Evolutionary conservation across 495 filamentous ascomycete genomes (phyloP).

Genomic region (Rostrohypoxylon terebratum): DNA sequence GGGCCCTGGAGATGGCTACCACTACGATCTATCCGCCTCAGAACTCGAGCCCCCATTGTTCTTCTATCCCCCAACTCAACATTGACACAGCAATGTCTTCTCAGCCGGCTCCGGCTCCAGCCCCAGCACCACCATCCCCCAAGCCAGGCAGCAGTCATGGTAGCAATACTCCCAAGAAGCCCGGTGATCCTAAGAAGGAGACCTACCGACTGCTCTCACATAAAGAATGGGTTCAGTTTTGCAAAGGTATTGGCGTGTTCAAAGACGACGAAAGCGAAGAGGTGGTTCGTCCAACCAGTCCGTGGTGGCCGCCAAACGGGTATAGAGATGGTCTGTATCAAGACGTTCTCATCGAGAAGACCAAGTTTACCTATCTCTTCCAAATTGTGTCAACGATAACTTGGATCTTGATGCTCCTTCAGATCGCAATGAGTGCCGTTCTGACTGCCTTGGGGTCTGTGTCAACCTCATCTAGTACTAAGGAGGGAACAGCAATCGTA

Average conservation of each 20-base stretch:
- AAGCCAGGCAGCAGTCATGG: conserved; percentile 30
- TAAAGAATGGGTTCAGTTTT: conserved; percentile 59
- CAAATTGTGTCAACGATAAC: conserved; percentile 49
- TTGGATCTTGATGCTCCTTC: conserved; percentile 58
- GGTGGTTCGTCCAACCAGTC: conserved; percentile 55
- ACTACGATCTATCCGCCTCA: conserved; percentile 35
- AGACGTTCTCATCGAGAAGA: conserved; percentile 56
- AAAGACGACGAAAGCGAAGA: conserved; percentile 56
- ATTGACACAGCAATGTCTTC: conserved; percentile 36
- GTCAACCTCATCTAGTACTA: conserved; percentile 22
- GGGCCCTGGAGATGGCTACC: conserved; percentile 34
- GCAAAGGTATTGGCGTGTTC: conserved; percentile 60
- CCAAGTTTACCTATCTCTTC: conserved; percentile 55
- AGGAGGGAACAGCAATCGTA: conserved; percentile 51
- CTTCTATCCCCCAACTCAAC: conserved; percentile 29
- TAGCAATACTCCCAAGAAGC: conserved; percentile 11
- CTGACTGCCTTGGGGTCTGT: conserved; percentile 59
- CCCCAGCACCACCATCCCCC: conserved; percentile 26
- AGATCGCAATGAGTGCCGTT: conserved; percentile 58
- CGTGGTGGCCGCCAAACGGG: conserved; percentile 59
- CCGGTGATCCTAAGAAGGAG: conserved; percentile 25
- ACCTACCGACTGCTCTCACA: conserved; percentile 55
- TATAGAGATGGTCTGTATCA: conserved; percentile 59
- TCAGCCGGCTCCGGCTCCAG: conserved; percentile 12
- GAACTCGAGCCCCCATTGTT: conserved; percentile 22